Evolutionary conservation across 441 rosid species (phyloP), one percentile per base, ranked within the genome.

Genomic region (Mallotus japonicus): DNA sequence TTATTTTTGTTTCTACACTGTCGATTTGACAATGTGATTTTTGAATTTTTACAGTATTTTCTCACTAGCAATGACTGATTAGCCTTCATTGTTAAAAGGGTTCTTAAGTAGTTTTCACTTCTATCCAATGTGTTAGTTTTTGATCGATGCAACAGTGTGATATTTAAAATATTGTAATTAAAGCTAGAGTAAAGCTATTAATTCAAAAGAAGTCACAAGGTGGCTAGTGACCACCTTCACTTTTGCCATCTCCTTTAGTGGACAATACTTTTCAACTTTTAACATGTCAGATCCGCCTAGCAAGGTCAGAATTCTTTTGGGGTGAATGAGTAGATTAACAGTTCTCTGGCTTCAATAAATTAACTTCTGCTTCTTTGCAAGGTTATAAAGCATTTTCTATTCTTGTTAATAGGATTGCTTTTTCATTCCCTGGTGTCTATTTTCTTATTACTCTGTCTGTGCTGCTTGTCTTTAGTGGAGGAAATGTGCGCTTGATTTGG

Each of bases 101-200:
- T 17, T 65, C 51, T 67, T 54, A 34, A n/a, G 15, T 58, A 34
- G 24, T 69, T 54, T 57, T 76, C 8, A 24, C 47, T 69, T 55
- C 58, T 76, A 4, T 19, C 56, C 58, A 65, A 54, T 34, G 28
- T 66, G 54, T 40, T 24, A 56, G 46, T 72, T 63, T 71, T 51
- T 13, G 34, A 56, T 55, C 51, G 69, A 73, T 72, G 78, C 69
- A 74, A 82, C 72, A 71, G 73, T 79, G 40, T 22, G 49, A 55
- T 42, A 24, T 68, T 70, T 42, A 17, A 61, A 59, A 66, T 61
- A 40, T 47, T 37, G 62, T 47, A 42, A 64, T 44, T 55, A 15
- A 40, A 67, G 24, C 34, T 57, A 58, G 17, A 49, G 32, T 16
- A 64, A 62, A 58, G 22, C 10, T 19, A 11, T 46, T 56, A 70